These are phyloP conservation scores for Spizellomyces punctatus DNA, from an alignment of 192 early-diverging fungal genomes.

Conservation along the genomic window DNA sequence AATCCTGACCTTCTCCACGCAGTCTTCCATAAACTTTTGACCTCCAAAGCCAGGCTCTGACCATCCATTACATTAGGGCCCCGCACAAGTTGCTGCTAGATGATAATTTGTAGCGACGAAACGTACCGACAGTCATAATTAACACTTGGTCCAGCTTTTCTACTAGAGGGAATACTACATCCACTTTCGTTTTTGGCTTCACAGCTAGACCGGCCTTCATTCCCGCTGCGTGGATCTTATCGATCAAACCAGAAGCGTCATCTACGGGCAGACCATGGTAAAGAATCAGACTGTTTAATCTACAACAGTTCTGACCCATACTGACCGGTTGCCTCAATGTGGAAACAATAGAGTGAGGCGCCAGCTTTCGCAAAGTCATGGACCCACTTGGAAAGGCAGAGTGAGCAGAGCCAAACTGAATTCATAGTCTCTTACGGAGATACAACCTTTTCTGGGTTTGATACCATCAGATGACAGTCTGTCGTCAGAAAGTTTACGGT, in stretches of 20 bases:
- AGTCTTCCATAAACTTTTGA: constrained; percentile 88
- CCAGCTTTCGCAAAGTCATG: constrained; percentile 92
- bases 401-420: not conserved
- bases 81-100: not conserved
- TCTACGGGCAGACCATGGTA: constrained; percentile 20
- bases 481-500: not conserved
- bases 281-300: not conserved
- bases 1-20: constrained; percentile 81
- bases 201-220: constrained; percentile 94
- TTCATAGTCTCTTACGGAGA: not conserved
- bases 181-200: constrained; percentile 83
- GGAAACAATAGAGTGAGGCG: constrained; percentile 85
- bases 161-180: constrained; percentile 40
- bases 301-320: not conserved
- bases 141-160: constrained; percentile 81
- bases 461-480: constrained; percentile 83
- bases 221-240: constrained; percentile 73
- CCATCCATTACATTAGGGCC: not conserved
- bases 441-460: constrained; percentile 68
- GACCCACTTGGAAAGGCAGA: constrained; percentile 67
- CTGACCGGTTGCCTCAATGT: constrained; percentile 81
- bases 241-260: constrained; percentile 74
- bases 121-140: constrained; percentile 84
- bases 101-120: not conserved
- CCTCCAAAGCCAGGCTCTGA: constrained; percentile 95